A percentile compares a stretch with the other conserved stretches of the same genome.
phyloP scores from a whole-genome alignment of 164 flowering plant genomes.

The Vitis vinifera region DNA sequence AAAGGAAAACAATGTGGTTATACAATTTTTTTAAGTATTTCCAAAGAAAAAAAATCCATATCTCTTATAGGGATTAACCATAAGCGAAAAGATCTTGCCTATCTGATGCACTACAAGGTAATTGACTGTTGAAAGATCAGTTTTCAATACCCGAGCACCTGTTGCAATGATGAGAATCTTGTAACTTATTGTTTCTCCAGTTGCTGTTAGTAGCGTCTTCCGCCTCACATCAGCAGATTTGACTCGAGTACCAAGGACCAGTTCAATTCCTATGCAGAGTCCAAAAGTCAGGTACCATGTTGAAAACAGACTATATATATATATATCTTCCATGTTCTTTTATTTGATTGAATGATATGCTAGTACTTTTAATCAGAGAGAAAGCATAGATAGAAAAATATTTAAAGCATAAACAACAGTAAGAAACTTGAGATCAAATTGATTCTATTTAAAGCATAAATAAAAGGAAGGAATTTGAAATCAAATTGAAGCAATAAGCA shows the following conservation, averaged over 20 bases:
- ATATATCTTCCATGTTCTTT: no score
- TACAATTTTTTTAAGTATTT: no score
- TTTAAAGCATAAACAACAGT: neutral
- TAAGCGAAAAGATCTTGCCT: neutral
- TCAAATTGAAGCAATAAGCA: neutral
- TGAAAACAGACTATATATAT: neutral
- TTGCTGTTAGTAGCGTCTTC: conserved; percentile 75
- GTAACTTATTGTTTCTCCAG: conserved; percentile 95
- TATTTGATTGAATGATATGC: no score
- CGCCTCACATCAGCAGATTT: conserved; percentile 88
- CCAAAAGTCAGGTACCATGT: neutral
- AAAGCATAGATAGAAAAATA: neutral
- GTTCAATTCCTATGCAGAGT: conserved; percentile 64
- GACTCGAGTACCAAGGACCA: conserved; percentile 89
- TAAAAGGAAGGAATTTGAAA: neutral
- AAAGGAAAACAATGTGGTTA: no score
- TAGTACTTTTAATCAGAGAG: neutral
- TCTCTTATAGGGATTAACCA: no score
- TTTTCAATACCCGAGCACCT: conserved; percentile 92
- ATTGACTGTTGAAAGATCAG: conserved; percentile 21
- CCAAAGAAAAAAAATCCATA: no score
- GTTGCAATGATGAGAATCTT: conserved; percentile 88
- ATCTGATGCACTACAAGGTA: neutral
- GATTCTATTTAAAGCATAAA: neutral
- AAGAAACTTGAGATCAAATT: neutral